Percentiles rank a stretch among this genome's conserved stretches.
Conservation (phyloP, 176 grass and related monocot species). For the Eragrostis nindensis region DNA sequence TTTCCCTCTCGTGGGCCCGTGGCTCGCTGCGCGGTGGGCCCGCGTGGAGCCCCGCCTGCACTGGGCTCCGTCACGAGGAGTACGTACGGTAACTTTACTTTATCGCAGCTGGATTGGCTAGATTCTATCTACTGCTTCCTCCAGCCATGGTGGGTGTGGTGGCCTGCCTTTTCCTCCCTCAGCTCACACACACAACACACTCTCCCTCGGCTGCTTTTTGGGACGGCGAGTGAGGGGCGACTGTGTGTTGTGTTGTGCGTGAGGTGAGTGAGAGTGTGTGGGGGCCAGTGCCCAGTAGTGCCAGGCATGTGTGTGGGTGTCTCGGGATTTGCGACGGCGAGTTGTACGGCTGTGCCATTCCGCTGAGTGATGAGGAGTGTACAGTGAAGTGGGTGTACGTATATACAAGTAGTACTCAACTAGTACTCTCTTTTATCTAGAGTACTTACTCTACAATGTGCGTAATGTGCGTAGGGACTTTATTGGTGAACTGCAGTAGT, state of each 20-base stretch:
- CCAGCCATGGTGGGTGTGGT: constrained; percentile 16
- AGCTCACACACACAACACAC: not conserved
- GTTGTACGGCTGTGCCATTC: constrained; percentile 9
- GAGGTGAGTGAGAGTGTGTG: not conserved
- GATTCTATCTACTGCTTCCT: constrained; percentile 58
- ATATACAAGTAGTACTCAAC: too few species aligned
- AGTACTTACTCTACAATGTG: too few species aligned
- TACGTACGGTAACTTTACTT: constrained; percentile 51
- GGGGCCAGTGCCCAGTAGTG: constrained; percentile 7
- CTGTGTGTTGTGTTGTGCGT: not conserved
- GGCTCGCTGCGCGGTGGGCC: constrained; percentile 12
- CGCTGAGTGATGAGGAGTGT: not conserved
- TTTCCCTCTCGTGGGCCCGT: constrained; percentile 30
- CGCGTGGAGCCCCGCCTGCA: not conserved
- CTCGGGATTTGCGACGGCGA: constrained; percentile 38
- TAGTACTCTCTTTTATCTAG: not conserved
- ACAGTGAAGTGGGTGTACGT: not conserved
- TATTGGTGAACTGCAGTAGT: too few species aligned
- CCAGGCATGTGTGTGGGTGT: constrained; percentile 11
- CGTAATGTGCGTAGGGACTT: not conserved
- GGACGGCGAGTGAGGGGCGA: constrained; percentile 32
- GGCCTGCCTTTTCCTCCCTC: not conserved
- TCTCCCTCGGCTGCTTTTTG: constrained; percentile 48
- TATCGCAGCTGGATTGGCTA: constrained; percentile 68
- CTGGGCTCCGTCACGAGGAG: constrained; percentile 61